Evolutionary conservation across 805 yeast species (phyloP), one percentile per base, ranked within the genome.

Genomic region (Schwanniomyces polymorphus): DNA sequence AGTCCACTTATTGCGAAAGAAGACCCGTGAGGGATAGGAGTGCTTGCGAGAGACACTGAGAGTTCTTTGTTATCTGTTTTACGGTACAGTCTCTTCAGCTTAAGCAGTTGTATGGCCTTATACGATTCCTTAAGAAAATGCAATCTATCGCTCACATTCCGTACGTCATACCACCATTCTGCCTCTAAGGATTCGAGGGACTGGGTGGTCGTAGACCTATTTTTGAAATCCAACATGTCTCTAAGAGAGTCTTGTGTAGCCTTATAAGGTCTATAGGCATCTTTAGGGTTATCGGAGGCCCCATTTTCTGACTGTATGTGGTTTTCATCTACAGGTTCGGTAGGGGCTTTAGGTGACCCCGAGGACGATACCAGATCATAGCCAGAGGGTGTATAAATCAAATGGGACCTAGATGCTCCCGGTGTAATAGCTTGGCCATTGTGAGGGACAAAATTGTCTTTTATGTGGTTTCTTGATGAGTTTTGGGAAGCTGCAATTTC

Each of bases 61-160:
- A 26, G 10, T 26, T 21, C 37, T 18, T 40, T 39, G 21, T 11
- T 11, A 14, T 43, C 46, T 8, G 43, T 23, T 10, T 46, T 46
- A 1, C 50, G 44, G 3, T 38, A n/a, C 14, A 38, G 23, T 42
- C 48, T 56, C 35, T 48, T 51, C 42, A 56, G 57, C 44, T 61
- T 62, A 38, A 61, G 45, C 7, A 49, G 34, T 28, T 58, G 67
- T 4, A 66, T 54, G 1, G 66, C 47, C 38, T 52, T 56, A 46
- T 63, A 65, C 2, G 60, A 54, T 40, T 65, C 72, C 41, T 58
- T 59, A 31, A 69, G 55, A 18, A 64, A 51, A 41, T 58, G 60
- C 23, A 68, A 49, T 40, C 68, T 45, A 34, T 63, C 64, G 42
- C 62, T 51, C 5, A 68, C 61, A 37, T 51, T 50, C 39, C 52